phyloP scores from a whole-genome alignment of 2,329 filamentous ascomycete species.

The Fusarium brachygibbosum region DNA sequence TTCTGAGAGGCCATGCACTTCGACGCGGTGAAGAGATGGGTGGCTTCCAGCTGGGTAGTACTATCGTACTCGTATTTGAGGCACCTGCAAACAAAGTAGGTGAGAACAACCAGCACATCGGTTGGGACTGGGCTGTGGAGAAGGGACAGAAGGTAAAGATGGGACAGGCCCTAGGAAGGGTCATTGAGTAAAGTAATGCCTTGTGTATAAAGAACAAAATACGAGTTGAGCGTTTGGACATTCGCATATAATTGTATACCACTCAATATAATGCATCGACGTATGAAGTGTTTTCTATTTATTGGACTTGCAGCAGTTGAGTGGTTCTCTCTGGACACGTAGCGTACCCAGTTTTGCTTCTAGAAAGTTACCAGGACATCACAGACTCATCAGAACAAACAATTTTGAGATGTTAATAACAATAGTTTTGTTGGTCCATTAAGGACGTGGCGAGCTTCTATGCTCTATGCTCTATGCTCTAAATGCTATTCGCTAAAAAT shows the following conservation, averaged over 20 bases:
- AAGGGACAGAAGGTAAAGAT: slow-evolving; percentile 91
- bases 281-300: slow-evolving; percentile 4
- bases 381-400: neutral
- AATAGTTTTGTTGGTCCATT: slow-evolving; percentile 7
- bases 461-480: slow-evolving; percentile 12
- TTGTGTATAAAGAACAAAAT: slow-evolving; percentile 23
- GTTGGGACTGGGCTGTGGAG: slow-evolving; percentile 88
- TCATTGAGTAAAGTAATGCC: slow-evolving; percentile 63
- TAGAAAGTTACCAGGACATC: neutral
- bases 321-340: neutral
- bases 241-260: slow-evolving; percentile 34
- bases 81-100: slow-evolving; percentile 76
- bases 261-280: neutral
- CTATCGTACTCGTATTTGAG: slow-evolving; percentile 96
- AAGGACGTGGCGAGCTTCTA: neutral
- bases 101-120: slow-evolving; percentile 69
- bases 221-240: slow-evolving; percentile 27
- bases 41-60: slow-evolving; percentile 95
- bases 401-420: neutral
- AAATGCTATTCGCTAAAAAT: slow-evolving; percentile 35
- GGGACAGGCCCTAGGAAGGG: slow-evolving; percentile 85
- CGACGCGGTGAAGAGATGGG: slow-evolving; percentile 96
- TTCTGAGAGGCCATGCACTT: slow-evolving; percentile 86
- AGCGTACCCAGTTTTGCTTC: neutral
- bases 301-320: neutral